phyloP scores from a whole-genome alignment of 306 rosid genomes.

The Oxytropis ochrocephala region DNA sequence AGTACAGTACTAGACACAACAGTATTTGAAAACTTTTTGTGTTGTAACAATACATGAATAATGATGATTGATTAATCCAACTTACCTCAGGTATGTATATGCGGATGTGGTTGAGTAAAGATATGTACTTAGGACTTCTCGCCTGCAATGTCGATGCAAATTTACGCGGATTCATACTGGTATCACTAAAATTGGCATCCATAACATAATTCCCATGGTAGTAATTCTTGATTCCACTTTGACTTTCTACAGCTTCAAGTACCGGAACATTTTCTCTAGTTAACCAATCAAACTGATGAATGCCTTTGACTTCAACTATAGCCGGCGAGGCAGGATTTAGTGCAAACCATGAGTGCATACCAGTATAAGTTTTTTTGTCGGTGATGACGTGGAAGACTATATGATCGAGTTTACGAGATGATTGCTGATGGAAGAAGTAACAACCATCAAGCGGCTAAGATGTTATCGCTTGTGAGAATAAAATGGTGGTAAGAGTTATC shows the following conservation, averaged over 20 bases:
- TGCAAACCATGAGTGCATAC: constrained; percentile 99
- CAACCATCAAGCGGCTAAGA: constrained; percentile 95
- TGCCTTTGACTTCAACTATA: constrained; percentile 85
- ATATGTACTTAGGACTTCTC: constrained; percentile 97
- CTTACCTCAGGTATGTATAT: constrained; percentile 94
- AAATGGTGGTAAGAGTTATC: constrained; percentile 90
- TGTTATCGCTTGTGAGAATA: constrained; percentile 86
- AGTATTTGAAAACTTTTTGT: too few species aligned
- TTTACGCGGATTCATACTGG: constrained; percentile 42
- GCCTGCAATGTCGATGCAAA: constrained; percentile 88
- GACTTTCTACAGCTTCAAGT: constrained; percentile 94
- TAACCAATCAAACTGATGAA: constrained; percentile 98
- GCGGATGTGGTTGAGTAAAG: constrained; percentile 93
- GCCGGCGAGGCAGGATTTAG: constrained; percentile 87
- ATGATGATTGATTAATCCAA: not conserved
- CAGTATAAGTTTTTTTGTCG: constrained; percentile 93
- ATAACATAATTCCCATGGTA: constrained; percentile 86
- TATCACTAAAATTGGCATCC: constrained; percentile 67
- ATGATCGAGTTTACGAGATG: constrained; percentile 69
- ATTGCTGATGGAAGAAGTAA: constrained; percentile 82
- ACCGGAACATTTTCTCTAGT: constrained; percentile 97
- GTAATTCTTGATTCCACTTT: constrained; percentile 77
- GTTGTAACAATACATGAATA: not conserved
- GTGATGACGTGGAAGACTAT: constrained; percentile 96
- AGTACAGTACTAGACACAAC: too few species aligned